Evolutionary conservation across 1,139 yeast genomes (phyloP), one percentile per base, ranked within the genome.

Genomic region (Saccharomyces hybrid): DNA sequence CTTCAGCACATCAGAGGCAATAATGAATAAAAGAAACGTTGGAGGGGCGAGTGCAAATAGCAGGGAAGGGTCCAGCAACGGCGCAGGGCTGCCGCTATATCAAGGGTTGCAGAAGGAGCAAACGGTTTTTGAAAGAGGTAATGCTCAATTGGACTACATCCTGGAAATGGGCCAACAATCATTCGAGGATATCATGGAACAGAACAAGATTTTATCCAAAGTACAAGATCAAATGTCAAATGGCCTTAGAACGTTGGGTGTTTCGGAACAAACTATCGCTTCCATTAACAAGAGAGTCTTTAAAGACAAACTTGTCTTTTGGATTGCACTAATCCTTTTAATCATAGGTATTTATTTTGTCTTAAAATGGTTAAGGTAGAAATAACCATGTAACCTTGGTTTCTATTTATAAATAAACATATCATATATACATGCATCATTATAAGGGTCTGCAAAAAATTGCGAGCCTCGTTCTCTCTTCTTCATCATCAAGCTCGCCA

Each of bases 131-230:
- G 77, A 79, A 28, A 75, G 88, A 55, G 90, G 96, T 0, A 83
- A 87, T 32, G 84, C 83, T 55, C 96, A 88, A 66, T 73, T 93
- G 59, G 99, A 93, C 67, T 90, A 88, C 60, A 89, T 93, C 50
- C 71, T 93, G 53, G 97, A 88, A 65, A 85, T 89, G 83, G 98
- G 97, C 1, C 83, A 86, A 57, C 80, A 81, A 55, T 90, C 96
- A 1, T 80, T 90, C 61, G 96, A 88, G 53, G 96, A 91, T 65
- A 76, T 93, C 31, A 85, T 88, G 31, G 91, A 86, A 54, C 98
- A 93, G 67, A 87, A 88, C 67, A 86, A 85, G 63, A 77, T 84
- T 27, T 76, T 93, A 56, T 75, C 80, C 58, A 76, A 75, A 56
- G 77, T 93, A 41, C 90, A 85, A 59, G 74, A 78, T 46, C 81